Evolutionary conservation across 2,329 filamentous ascomycete genomes (phyloP).

Genomic region (Nothophoma quercina): DNA sequence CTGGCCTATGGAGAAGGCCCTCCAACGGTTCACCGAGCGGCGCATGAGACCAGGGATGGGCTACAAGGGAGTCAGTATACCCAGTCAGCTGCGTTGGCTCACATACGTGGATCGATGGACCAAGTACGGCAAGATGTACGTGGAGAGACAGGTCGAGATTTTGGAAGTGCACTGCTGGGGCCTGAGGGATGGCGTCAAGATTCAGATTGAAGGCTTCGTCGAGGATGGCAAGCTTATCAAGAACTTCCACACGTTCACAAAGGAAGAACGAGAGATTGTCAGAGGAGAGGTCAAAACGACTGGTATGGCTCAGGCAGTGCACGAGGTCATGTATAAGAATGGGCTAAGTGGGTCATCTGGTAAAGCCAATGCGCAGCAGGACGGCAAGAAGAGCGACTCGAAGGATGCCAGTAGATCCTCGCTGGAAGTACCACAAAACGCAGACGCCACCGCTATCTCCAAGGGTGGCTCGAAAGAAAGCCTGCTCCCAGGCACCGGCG

Average conservation of each 20-base stretch:
- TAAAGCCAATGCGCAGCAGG: constrained; percentile 24
- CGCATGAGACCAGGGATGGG: constrained; percentile 92
- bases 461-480: constrained; percentile 32
- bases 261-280: constrained; percentile 74
- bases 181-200: constrained; percentile 83
- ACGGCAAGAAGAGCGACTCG: constrained; percentile 21
- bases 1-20: constrained; percentile 69
- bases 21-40: constrained; percentile 76
- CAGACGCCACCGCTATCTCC: constrained; percentile 27
- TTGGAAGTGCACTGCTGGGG: constrained; percentile 92
- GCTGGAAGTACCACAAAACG: constrained; percentile 21
- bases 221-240: constrained; percentile 91
- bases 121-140: constrained; percentile 76
- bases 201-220: constrained; percentile 82
- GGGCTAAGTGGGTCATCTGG: constrained; percentile 38
- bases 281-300: constrained; percentile 59
- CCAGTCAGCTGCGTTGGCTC: constrained; percentile 88
- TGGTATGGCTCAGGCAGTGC: constrained; percentile 55
- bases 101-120: constrained; percentile 90
- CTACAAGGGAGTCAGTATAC: constrained; percentile 82
- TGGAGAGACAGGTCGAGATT: constrained; percentile 84
- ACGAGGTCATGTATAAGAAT: constrained; percentile 54
- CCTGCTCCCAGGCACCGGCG: constrained; percentile 65
- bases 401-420: constrained; percentile 32
- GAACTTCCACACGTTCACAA: constrained; percentile 79